Conservation (phyloP, 108 stramenopile genomes). For the Cyclotella cryptica region DNA sequence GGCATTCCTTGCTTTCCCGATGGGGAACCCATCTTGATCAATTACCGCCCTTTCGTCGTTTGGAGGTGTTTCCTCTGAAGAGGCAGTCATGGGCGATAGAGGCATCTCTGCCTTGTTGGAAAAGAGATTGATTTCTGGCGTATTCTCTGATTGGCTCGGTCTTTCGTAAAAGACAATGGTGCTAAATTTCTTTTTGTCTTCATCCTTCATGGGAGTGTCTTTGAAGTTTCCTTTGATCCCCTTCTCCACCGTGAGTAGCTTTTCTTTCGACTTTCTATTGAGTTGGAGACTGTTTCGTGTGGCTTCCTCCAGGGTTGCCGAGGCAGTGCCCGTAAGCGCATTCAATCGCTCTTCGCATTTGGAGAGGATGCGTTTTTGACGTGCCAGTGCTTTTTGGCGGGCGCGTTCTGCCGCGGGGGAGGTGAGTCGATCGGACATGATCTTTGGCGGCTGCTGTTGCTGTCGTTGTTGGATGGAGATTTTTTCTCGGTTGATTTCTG, state of each 20-base stretch:
- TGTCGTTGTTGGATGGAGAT: background rate
- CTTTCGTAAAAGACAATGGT: conserved; percentile 37
- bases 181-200: conserved; percentile 12
- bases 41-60: conserved; percentile 1
- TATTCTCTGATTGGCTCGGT: background rate
- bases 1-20: background rate
- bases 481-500: background rate
- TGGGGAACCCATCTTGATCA: conserved; percentile 15
- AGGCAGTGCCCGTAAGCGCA: conserved; percentile 20
- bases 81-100: background rate
- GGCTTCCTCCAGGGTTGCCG: conserved; percentile 6
- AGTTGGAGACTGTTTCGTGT: background rate
- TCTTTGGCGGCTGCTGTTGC: background rate
- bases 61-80: background rate
- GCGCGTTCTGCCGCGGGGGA: conserved; percentile 4
- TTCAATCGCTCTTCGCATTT: conserved; percentile 14
- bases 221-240: background rate
- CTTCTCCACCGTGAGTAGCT: background rate
- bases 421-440: background rate
- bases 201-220: background rate
- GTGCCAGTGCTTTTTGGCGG: conserved; percentile 17
- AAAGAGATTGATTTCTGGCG: background rate
- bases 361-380: conserved; percentile 31
- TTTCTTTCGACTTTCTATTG: background rate
- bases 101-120: background rate